Base-by-base conservation (phyloP, 495 filamentous ascomycete species). In the Penicillium cosmopolitanum region DNA sequence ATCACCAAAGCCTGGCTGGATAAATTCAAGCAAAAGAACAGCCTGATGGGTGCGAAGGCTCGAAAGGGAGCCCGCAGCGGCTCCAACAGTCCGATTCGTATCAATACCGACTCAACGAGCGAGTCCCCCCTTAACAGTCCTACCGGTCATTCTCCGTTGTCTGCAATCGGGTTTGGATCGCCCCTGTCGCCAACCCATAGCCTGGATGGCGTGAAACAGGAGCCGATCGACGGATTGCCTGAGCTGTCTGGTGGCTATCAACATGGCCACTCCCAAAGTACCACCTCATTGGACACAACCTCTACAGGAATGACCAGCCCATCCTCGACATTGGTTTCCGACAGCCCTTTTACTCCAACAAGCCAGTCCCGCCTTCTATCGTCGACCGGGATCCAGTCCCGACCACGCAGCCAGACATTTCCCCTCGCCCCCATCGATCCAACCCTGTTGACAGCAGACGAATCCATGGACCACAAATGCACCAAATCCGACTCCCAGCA, bases 1-100 rank as follows among this genome's bases (percentile, higher is more conserved):
- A 87, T 88, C 63, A 93, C 83, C 57, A 74, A 86, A 7, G 84
- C 81, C 58, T 97, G 93, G 93, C 81, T 99, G 52, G 94, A 97
- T 71, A 96, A 96, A 69, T 98, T 99, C 80, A 97, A 97, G 79
- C 85, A 89, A 60, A 97, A 94, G 73, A 91, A 98, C 73, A 87
- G 88, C 55, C 81, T 96, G 25, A 78, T 85, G 42, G 83, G 84
- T 21, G 81, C 86, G 0, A 83, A 82, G 62, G 85, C 88, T 48
- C 83, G 87, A 36, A 89, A 91, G 68, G 83, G 85, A n/a, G 93
- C 91, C 36, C 86, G 86, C 66, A 86, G 84, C 43, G 80, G 78
- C 33, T 77, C 80, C 12, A 71, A 66, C 52, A 78, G 73, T 23
- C 77, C 73, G 35, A 76, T 61, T 23, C 65, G 69, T 19, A 68